Base-by-base conservation (phyloP, 768 basidiomycete genomes). In the Lactifluus subvellereus region DNA sequence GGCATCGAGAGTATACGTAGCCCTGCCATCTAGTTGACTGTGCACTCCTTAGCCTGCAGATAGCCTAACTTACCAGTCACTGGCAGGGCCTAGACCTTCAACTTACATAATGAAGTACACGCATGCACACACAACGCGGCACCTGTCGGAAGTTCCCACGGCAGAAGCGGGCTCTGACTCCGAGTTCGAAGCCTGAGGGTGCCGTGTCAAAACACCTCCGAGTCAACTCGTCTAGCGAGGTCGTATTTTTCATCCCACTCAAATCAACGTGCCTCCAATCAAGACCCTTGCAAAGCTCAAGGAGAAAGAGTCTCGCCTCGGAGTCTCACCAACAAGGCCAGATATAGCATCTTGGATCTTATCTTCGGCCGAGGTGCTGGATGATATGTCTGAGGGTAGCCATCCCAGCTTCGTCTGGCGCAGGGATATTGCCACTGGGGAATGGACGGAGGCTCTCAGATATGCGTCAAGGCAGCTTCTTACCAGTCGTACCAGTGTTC, bases 321-420 rank as follows among this genome's bases (percentile, higher is more conserved):
- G 66, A 14, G 40, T 45, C 10, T 54, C 57, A 6, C 20, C 59
- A 50, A 74, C 72, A 49, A 79, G 77, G 70, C 74, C 80, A 51
- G 84, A 84, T 69, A 86, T 88, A 69, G 77, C 81, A 69, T 81
- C 82, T 35, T 89, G 87, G 87, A 76, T 86, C 42, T 20, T n/a
- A 10, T 77, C 79, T n/a, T 77, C 84, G 30, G 59, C 69, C n/a
- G 43, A 50, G 14, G 66, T 62, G 32, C 54, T 68, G 43, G 70
- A 62, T 57, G 76, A 76, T 57, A 71, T 71, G 57, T 43, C 58
- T 30, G 76, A 76, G 40, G 74, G 75, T 57, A 64, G 71, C 48
- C 70, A 66, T 55, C 60, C 58, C 10, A 64, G 57, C 6, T 65
- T 69, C 5, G 54, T 59, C 52, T 89, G 87, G 88, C 76, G 77